These are phyloP conservation scores for Sphaerulina musiva DNA, from an alignment of 2,329 filamentous ascomycete genomes.

Conservation along the genomic window DNA sequence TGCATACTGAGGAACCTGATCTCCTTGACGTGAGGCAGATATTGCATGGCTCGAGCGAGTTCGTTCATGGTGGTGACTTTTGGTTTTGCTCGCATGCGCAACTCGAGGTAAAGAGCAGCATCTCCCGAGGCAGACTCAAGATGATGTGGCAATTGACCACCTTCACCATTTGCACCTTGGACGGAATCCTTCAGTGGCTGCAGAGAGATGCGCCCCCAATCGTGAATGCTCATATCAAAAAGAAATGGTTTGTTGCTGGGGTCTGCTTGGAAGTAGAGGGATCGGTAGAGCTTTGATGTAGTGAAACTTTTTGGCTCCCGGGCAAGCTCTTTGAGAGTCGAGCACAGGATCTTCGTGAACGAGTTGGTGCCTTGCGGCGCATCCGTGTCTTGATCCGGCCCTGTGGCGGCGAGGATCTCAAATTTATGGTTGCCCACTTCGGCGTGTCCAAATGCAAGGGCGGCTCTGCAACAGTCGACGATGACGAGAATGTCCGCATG, in stretches of 20 bases:
- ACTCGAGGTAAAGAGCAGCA: constrained; percentile 1
- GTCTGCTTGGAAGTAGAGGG: constrained; percentile 8
- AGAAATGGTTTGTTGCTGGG: constrained; percentile 6
- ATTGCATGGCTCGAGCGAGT: constrained; percentile 9
- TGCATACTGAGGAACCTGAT: constrained; percentile 8
- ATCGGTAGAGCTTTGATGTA: constrained; percentile 12
- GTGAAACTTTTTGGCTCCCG: constrained; percentile 2
- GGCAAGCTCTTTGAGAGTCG: constrained; percentile 2
- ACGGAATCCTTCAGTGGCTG: neutral
- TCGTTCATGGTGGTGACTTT: constrained; percentile 7
- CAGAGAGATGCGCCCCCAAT: constrained; percentile 9
- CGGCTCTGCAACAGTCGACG: constrained; percentile 10
- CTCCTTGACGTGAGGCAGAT: constrained; percentile 11
- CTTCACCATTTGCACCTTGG: neutral
- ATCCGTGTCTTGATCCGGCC: neutral
- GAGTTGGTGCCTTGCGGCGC: neutral
- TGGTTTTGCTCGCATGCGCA: constrained; percentile 5
- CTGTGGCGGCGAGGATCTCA: constrained; percentile 8
- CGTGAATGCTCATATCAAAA: constrained; percentile 11
- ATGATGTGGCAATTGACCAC: neutral
- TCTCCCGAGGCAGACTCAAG: neutral
- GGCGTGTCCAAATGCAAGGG: constrained; percentile 5
- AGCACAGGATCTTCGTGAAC: constrained; percentile 6
- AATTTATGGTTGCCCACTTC: constrained; percentile 12
- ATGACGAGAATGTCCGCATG: constrained; percentile 11